Evolutionary conservation across 1,284 basidiomycete species (phyloP).

Genomic region (Somion occarium): DNA sequence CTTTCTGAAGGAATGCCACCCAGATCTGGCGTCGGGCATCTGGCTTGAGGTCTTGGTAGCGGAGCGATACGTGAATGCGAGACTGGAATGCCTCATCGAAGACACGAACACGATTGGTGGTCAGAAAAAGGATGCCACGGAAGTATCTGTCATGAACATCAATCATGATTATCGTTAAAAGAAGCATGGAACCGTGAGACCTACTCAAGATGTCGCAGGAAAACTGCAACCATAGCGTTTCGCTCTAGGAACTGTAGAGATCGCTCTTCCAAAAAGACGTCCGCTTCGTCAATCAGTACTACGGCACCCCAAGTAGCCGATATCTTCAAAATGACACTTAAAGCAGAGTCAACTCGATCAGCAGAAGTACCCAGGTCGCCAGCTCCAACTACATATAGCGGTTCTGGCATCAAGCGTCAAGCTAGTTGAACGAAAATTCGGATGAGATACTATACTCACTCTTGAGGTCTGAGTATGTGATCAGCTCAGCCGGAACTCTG

Average conservation of each 20-base stretch:
- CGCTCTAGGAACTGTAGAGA: slow-evolving; percentile 54
- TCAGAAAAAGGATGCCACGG: slow-evolving; percentile 61
- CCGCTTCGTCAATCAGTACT: slow-evolving; percentile 55
- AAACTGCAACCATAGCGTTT: slow-evolving; percentile 63
- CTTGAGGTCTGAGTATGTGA: slow-evolving; percentile 1
- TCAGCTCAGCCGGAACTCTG: too few species aligned
- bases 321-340: slow-evolving; percentile 33
- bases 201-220: slow-evolving; percentile 28
- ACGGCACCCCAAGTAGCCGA: slow-evolving; percentile 61
- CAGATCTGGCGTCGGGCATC: slow-evolving; percentile 52
- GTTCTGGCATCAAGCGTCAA: slow-evolving; percentile 19
- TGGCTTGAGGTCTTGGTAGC: slow-evolving; percentile 49
- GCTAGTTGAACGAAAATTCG: neutral
- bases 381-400: slow-evolving; percentile 58
- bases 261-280: slow-evolving; percentile 58
- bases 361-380: slow-evolving; percentile 56
- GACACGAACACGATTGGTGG: slow-evolving; percentile 60
- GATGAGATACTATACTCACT: neutral
- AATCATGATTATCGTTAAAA: neutral
- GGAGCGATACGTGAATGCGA: slow-evolving; percentile 60
- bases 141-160: slow-evolving; percentile 43
- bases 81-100: slow-evolving; percentile 69
- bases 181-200: slow-evolving; percentile 1
- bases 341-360: slow-evolving; percentile 23
- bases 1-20: slow-evolving; percentile 51